A percentile compares a stretch with the other conserved stretches of the same genome.
phyloP scores from a whole-genome alignment of 2,329 filamentous ascomycete genomes.

The Colletotrichum lini region DNA sequence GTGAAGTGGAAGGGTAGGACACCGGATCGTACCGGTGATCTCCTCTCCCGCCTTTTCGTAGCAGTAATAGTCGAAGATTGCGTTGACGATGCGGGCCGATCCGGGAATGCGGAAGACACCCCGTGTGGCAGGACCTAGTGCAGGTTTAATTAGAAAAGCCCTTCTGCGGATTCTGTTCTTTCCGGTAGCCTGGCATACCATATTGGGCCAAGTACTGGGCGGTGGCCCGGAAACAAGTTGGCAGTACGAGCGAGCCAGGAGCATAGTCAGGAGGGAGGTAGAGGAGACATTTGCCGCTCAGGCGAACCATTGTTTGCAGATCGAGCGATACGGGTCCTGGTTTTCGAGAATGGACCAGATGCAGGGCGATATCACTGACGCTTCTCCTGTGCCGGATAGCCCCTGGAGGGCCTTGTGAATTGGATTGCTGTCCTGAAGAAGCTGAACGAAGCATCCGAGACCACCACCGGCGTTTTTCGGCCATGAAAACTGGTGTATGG shows the following conservation, averaged over 20 bases:
- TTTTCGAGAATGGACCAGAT: conserved; percentile 58
- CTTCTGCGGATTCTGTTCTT: too few species aligned
- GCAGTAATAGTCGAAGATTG: conserved; percentile 76
- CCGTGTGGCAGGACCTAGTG: conserved; percentile 58
- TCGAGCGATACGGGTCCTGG: conserved; percentile 64
- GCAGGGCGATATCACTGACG: conserved; percentile 68
- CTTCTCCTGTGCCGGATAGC: conserved; percentile 63
- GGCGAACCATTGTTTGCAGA: conserved; percentile 71
- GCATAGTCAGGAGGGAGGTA: conserved; percentile 73
- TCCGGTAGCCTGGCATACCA: conserved; percentile 58
- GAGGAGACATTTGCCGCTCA: conserved; percentile 74
- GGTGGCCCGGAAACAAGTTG: conserved; percentile 76
- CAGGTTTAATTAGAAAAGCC: conserved; percentile 39
- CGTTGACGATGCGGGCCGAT: conserved; percentile 68
- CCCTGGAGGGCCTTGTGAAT: conserved; percentile 10
- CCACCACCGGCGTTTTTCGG: conserved; percentile 56
- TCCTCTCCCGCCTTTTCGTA: conserved; percentile 61
- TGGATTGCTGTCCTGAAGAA: conserved; percentile 29
- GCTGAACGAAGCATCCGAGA: conserved; percentile 53
- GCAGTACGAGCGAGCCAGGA: conserved; percentile 69
- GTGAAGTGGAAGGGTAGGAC: conserved; percentile 71
- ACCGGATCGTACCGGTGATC: conserved; percentile 71
- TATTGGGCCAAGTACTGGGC: conserved; percentile 75
- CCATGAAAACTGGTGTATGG: conserved; percentile 22
- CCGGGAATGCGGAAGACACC: conserved; percentile 77